A percentile compares a stretch with the other conserved stretches of the same genome.
Evolutionary conservation across 2,329 filamentous ascomycete genomes (phyloP).

Genomic region (Trichoderma koningii): DNA sequence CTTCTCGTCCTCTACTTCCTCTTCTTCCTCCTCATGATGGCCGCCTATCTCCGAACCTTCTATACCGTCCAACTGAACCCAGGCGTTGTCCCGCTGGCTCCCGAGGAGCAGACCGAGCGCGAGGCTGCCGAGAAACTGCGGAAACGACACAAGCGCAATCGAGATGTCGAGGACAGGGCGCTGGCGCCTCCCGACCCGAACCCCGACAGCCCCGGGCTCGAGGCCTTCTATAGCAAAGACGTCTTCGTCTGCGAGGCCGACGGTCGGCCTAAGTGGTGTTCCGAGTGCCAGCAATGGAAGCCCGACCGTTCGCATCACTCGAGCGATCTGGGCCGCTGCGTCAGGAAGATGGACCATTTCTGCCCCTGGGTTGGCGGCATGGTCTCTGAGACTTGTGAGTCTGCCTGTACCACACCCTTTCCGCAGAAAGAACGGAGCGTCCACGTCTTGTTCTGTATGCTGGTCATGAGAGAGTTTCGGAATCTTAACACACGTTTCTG

Average conservation of each 20-base stretch:
- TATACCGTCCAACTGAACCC: slow-evolving; percentile 69
- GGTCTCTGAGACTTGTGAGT: slow-evolving; percentile 73
- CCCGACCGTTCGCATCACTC: slow-evolving; percentile 86
- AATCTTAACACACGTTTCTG: not conserved
- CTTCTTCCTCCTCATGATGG: slow-evolving; percentile 66
- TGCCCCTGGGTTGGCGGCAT: slow-evolving; percentile 97
- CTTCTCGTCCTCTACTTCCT: slow-evolving; percentile 74
- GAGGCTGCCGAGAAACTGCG: slow-evolving; percentile 38
- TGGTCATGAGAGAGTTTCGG: not conserved
- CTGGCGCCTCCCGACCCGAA: slow-evolving; percentile 48
- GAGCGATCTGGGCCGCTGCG: slow-evolving; percentile 76
- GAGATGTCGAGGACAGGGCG: slow-evolving; percentile 36
- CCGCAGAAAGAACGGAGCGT: not conserved
- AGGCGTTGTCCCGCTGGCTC: slow-evolving; percentile 66
- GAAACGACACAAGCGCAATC: slow-evolving; percentile 31
- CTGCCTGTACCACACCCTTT: not conserved
- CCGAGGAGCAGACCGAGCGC: slow-evolving; percentile 38
- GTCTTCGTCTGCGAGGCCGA: slow-evolving; percentile 81
- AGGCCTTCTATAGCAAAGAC: slow-evolving; percentile 78
- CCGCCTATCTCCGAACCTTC: slow-evolving; percentile 71
- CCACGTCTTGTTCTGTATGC: not conserved
- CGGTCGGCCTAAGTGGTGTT: slow-evolving; percentile 86
- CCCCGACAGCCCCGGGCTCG: slow-evolving; percentile 68
- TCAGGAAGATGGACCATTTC: slow-evolving; percentile 91
- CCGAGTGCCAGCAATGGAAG: slow-evolving; percentile 82